Base-by-base conservation (phyloP, 768 basidiomycete species). In the Paxillus ammoniavirescens region DNA sequence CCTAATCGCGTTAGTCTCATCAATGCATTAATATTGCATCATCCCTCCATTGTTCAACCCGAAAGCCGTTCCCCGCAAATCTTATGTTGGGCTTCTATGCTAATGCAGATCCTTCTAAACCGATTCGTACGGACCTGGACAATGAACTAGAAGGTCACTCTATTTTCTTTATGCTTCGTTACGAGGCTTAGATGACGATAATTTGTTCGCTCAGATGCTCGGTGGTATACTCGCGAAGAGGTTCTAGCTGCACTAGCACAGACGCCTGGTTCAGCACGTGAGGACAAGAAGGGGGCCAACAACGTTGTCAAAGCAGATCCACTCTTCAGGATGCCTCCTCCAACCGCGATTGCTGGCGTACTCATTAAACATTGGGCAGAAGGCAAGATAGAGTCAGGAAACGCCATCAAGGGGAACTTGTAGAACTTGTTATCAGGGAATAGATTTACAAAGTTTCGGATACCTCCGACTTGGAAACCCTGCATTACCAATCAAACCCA, bases 51-150 rank as follows among this genome's bases (percentile, higher is more conserved):
- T 47, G 49, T 52, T 54, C 44, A 40, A 40, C 42, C 36, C 15
- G 4, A 48, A 62, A 95, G 94, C 95, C 95, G 2, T 96, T 84
- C 73, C 94, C 94, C 8, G 82, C 92, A 13, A 93, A 83, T 67
- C 74, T 94, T 38, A 95, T 97, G 94, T 79, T 93, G 8, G 94
- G 94, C 13, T 93, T 89, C 66, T 93, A 88, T 63, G 92, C 87
- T 2, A 79, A 81, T 41, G 94, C 82, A 8, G 90, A 86, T 73
- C 75, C 86, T 2, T 75, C 80, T 4, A 77, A 93, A 63, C 80
- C 82, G 6, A 87, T 98, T 53, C 82, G 93, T 14, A 74, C 77
- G 8, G 94, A 98, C 66, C 80, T 99, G 2, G 96, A 98, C 65
- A 96, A 96, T 60, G 96, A 99, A 73, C 81, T 99, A n/a, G 86